phyloP scores from a whole-genome alignment of 768 basidiomycete species.

The Lentinula sp. region DNA sequence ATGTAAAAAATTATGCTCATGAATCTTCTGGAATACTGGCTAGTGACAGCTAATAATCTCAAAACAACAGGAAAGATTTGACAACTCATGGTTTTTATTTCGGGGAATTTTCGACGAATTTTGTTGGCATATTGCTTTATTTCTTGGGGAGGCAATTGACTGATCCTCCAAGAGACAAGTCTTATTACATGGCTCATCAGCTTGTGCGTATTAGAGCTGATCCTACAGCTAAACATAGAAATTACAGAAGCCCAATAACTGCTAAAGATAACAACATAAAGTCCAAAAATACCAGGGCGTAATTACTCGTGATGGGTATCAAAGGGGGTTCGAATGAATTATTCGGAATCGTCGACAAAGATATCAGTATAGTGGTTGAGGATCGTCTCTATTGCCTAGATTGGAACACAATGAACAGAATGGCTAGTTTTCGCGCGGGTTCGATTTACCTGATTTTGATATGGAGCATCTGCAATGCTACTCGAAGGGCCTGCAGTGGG shows the following conservation, averaged over 20 bases:
- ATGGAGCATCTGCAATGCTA: conserved; percentile 59
- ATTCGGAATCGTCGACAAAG: conserved; percentile 85
- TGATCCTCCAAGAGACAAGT: too few relatives aligned
- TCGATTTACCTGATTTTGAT: conserved; percentile 60
- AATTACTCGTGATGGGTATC: conserved; percentile 5
- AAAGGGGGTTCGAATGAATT: conserved; percentile 6
- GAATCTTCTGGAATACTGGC: too few relatives aligned
- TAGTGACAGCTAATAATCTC: too few relatives aligned
- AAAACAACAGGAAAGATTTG: too few relatives aligned
- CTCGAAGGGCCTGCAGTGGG: conserved; percentile 34
- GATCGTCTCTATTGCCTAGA: conserved; percentile 79
- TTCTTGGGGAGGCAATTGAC: too few relatives aligned
- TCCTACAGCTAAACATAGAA: not conserved
- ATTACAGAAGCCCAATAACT: conserved; percentile 4
- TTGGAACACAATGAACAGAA: conserved; percentile 7
- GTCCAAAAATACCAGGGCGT: not conserved
- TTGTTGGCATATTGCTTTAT: too few relatives aligned
- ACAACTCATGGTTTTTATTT: too few relatives aligned
- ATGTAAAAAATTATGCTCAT: too few relatives aligned
- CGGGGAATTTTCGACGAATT: too few relatives aligned
- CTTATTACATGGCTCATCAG: too few relatives aligned
- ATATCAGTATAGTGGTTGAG: conserved; percentile 40
- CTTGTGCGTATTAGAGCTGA: not conserved
- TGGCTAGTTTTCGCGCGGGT: not conserved
- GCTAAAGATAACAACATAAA: conserved; percentile 10